phyloP scores from a whole-genome alignment of 2,329 filamentous ascomycete genomes.

The Alternaria sp. region DNA sequence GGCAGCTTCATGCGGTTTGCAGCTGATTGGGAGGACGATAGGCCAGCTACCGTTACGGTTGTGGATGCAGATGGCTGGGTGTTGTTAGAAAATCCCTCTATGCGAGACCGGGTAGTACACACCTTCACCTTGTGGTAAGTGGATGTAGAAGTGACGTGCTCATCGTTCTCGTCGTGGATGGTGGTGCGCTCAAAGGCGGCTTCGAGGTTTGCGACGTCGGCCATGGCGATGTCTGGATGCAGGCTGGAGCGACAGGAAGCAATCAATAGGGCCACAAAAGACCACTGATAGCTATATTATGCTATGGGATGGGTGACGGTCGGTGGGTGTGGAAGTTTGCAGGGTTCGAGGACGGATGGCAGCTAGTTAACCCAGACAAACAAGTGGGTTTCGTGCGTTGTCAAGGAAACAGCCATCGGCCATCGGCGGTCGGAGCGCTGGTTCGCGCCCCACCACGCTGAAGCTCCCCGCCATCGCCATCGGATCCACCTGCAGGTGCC shows the following conservation, averaged over 20 bases:
- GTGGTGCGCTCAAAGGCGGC: slow-evolving; percentile 88
- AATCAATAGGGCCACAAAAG: slow-evolving; percentile 9
- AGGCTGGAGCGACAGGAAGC: slow-evolving; percentile 13
- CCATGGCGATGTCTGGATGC: slow-evolving; percentile 11
- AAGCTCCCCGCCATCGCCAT: slow-evolving; percentile 17
- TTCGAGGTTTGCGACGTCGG: slow-evolving; percentile 77
- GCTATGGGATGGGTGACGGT: slow-evolving; percentile 13
- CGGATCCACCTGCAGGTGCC: slow-evolving; percentile 10
- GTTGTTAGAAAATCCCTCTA: slow-evolving; percentile 20
- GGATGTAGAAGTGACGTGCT: slow-evolving; percentile 60
- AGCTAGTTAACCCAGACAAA: slow-evolving; percentile 18
- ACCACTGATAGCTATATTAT: slow-evolving; percentile 12
- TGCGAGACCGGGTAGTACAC: slow-evolving; percentile 16
- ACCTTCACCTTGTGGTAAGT: slow-evolving; percentile 81
- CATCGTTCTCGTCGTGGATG: slow-evolving; percentile 84
- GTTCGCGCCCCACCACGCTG: slow-evolving; percentile 7
- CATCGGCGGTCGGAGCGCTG: slow-evolving; percentile 11
- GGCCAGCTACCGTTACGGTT: slow-evolving; percentile 56
- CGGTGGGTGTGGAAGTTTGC: slow-evolving; percentile 14
- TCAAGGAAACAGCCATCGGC: slow-evolving; percentile 10
- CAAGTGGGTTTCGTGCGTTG: slow-evolving; percentile 17
- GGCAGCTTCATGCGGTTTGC: slow-evolving; percentile 71
- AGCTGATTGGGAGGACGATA: slow-evolving; percentile 50
- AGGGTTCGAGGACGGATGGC: slow-evolving; percentile 5
- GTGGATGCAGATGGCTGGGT: slow-evolving; percentile 55